Evolutionary conservation across 2,329 filamentous ascomycete species (phyloP), one percentile per base, ranked within the genome.

Genomic region (Leptographium wingfieldii): DNA sequence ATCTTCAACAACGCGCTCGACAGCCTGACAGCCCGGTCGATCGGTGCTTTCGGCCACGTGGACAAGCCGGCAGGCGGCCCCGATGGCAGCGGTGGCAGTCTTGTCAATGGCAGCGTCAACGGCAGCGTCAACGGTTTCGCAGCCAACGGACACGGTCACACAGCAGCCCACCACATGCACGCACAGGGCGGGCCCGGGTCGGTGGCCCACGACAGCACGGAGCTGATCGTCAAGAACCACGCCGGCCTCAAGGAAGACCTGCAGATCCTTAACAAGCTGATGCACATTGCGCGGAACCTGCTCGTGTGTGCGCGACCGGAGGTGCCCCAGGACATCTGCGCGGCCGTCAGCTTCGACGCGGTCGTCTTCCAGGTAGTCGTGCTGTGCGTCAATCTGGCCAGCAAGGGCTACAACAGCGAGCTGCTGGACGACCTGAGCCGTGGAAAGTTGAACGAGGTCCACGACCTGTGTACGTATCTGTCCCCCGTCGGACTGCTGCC

Each of bases 301-400:
- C 74, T 86, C 29, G 83, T 85, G 35, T 84, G 83, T 11, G 79
- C 80, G 9, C 80, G 85, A 66, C 82, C 83, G 14, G 80, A 84
- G 66, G 80, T 85, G 3, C 82, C 83, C 2, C 83, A 86, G 68
- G 83, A 86, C 65, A 76, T 86, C 9, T 86, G 83, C 60, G 81
- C 82, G 11, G 81, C 82, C 9, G 80, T 85, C 19, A 77, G 81
- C 58, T 85, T 86, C 63, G 82, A 86, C 65, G 81, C 84, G 66
- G 83, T 84, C 73, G 81, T 86, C 2, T 84, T 84, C 63, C 82
- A 84, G 67, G 79, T 83, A 2, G 83, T 86, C 62, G 81, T 84
- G 38, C 74, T 86, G 10, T 86, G 83, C 65, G 80, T 85, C 25
- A 85, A 85, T 67, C 81, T 86, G 29, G 84, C 83, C 0, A 85